Conservation (phyloP, 768 basidiomycete genomes). For the Chalciporus piperatus region DNA sequence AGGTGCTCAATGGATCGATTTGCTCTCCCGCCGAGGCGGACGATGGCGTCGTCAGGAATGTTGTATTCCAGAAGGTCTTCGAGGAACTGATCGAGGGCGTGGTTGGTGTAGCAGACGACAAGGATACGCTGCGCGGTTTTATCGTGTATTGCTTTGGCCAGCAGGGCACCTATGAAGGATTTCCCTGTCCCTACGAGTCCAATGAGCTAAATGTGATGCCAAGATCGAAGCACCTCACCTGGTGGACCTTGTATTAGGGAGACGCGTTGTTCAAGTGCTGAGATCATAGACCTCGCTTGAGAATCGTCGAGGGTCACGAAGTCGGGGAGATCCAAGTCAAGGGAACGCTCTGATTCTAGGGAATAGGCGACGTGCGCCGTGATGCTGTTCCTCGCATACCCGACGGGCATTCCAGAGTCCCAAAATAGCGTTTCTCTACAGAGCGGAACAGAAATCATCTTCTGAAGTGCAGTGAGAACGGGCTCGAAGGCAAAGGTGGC, state of each 20-base stretch:
- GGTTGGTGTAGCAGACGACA: constrained; percentile 71
- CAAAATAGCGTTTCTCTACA: constrained; percentile 52
- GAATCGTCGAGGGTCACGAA: constrained; percentile 47
- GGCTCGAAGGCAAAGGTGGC: constrained; percentile 63
- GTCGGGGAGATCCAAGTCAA: constrained; percentile 37
- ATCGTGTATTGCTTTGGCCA: constrained; percentile 58
- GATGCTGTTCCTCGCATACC: background rate
- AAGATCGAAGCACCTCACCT: constrained; percentile 35
- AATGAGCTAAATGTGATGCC: background rate
- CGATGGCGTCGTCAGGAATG: constrained; percentile 46
- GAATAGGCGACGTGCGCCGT: constrained; percentile 22
- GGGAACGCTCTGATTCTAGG: constrained; percentile 28
- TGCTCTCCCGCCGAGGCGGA: constrained; percentile 57
- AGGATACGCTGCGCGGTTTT: constrained; percentile 48
- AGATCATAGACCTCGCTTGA: constrained; percentile 44
- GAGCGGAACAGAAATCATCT: constrained; percentile 42
- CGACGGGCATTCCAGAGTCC: constrained; percentile 27
- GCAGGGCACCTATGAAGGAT: constrained; percentile 63
- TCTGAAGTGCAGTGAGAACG: constrained; percentile 53
- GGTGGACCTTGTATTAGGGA: constrained; percentile 72
- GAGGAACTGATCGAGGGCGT: constrained; percentile 69
- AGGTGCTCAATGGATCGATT: constrained; percentile 44
- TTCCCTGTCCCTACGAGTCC: constrained; percentile 59
- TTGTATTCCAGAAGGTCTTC: constrained; percentile 56
- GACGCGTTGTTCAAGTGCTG: constrained; percentile 51